Base-by-base conservation (phyloP, 768 basidiomycete genomes). In the Symmetrospora coprosmae region DNA sequence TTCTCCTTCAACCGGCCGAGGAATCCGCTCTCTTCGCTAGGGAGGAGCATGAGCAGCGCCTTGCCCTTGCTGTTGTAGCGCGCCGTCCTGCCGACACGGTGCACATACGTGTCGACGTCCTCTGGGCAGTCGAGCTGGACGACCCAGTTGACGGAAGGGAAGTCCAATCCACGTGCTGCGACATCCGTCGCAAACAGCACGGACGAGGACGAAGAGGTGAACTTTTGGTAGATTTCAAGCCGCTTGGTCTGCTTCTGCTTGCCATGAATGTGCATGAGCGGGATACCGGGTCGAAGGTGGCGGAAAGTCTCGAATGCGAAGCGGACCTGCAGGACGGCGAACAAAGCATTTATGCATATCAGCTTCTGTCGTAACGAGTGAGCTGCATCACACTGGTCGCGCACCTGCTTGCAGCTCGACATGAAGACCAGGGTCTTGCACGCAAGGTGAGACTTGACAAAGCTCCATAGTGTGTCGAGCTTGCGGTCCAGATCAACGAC, bases 101-200 rank as follows among this genome's bases (percentile, higher is more conserved):
- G 92, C 38, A 99, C 88, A 71, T 99, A 96, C 11, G 90, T 99
- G 47, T 94, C 90, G 4, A 85, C 88, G 68, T 99, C 92, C 73
- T 99, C 92, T 0, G 92, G 92, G 2, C 87, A 87, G 72, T 99
- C 92, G 13, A 90, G 75, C 71, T 99, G 92, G 28, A 99, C 70
- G 1, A 99, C 92, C 92, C 92, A 97, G 72, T 94, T 87, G 21
- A 99, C 83, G 0, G 86, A 79, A 3, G 94, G 92, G 73, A 99
- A 99, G 73, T 99, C 92, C 59, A 97, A 76, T 1, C 92, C 92
- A 60, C 92, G 82, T 4, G 92, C 88, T 34, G 92, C 92, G 62
- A 99, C 84, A 70, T 99, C 92, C 11, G 92, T 99, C 17, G 91
- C 90, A 67, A 99, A 84, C 21, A 97, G 77, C 5, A 92, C 80